Conservation (phyloP, 83 land plant genomes). For the Thuja plicata region DNA sequence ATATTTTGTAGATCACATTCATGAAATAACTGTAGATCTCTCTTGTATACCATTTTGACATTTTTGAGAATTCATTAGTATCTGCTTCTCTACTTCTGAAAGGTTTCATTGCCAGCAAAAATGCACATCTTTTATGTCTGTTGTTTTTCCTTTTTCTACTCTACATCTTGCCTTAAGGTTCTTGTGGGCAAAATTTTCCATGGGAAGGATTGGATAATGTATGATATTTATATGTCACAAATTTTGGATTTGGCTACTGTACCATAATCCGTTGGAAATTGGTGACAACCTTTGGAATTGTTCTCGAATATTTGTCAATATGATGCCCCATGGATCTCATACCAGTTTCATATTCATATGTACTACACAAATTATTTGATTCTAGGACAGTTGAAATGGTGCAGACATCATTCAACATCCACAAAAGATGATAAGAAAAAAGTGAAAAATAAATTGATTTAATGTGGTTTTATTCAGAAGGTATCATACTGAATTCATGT, state of each 20-base stretch:
- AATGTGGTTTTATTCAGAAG: no score
- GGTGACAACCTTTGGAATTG: neutral
- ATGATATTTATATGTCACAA: neutral
- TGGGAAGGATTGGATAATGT: neutral
- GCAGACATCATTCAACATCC: neutral
- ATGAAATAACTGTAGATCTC: neutral
- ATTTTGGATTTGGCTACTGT: neutral
- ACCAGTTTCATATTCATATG: neutral
- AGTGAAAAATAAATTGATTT: neutral
- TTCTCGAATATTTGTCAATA: neutral
- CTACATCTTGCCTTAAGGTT: neutral
- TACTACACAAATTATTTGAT: neutral
- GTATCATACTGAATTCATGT: neutral
- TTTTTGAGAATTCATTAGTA: neutral
- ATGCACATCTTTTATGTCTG: neutral
- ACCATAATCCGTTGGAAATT: neutral
- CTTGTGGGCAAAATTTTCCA: neutral
- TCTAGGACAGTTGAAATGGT: neutral
- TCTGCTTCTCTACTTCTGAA: neutral
- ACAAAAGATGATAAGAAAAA: neutral
- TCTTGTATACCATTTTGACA: conserved; percentile 2
- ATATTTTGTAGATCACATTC: neutral
- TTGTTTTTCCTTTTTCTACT: neutral
- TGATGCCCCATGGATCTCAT: neutral
- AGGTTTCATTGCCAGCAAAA: neutral